A percentile compares a stretch with the other conserved stretches of the same genome.
phyloP scores from a whole-genome alignment of 805 yeast species.

The Nakazawaea anatomiae region DNA sequence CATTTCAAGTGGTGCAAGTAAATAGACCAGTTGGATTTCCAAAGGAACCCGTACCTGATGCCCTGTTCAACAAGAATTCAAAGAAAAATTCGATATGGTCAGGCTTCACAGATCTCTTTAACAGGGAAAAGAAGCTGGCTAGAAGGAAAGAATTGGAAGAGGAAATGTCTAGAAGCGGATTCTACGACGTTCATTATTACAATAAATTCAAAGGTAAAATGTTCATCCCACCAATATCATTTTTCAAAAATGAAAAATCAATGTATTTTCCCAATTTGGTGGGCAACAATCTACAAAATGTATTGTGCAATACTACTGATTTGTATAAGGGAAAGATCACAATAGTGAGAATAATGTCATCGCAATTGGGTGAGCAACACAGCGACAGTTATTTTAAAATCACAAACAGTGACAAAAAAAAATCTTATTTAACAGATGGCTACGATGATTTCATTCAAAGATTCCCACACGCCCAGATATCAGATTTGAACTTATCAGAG shows the following conservation, averaged over 20 bases:
- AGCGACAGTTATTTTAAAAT: constrained; percentile 53
- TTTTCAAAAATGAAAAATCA: constrained; percentile 67
- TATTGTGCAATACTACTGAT: constrained; percentile 25
- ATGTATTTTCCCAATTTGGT: constrained; percentile 76
- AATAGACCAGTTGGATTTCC: constrained; percentile 12
- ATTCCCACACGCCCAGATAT: constrained; percentile 57
- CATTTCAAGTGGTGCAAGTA: constrained; percentile 11
- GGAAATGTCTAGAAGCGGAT: constrained; percentile 64
- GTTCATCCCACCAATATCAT: constrained; percentile 76
- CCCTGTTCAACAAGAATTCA: background rate
- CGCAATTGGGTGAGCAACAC: constrained; percentile 66
- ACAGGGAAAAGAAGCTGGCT: constrained; percentile 39
- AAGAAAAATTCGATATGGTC: constrained; percentile 14
- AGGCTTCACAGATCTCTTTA: constrained; percentile 34
- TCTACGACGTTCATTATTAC: constrained; percentile 57
- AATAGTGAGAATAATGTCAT: constrained; percentile 60
- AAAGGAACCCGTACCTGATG: constrained; percentile 2
- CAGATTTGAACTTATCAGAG: constrained; percentile 75
- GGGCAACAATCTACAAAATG: constrained; percentile 30
- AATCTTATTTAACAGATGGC: constrained; percentile 34
- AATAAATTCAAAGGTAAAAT: constrained; percentile 79
- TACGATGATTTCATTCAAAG: constrained; percentile 30
- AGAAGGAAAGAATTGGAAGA: constrained; percentile 50
- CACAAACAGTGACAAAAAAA: constrained; percentile 29
- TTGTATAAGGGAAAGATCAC: constrained; percentile 46